Evolutionary conservation across 345 rosid genomes (phyloP), one percentile per base, ranked within the genome.

Genomic region (Gossypium bickii): DNA sequence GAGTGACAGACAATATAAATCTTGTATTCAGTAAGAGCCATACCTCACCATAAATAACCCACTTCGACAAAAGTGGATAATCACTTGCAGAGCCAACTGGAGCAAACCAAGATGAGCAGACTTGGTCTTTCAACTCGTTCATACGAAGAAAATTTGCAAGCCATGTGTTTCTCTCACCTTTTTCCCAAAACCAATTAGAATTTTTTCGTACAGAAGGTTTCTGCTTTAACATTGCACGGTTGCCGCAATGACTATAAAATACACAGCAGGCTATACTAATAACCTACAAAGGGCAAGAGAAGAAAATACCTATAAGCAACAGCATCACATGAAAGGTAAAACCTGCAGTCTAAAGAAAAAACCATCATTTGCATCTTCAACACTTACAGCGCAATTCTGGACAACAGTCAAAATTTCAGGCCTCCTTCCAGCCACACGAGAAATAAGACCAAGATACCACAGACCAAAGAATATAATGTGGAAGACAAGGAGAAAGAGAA

Each of bases 1-100:
- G 3, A 24, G 72, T 13, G 57, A 15, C 67, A 11, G 13, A 59
- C 27, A 63, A 55, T 57, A 58, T 70, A 45, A 49, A 65, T 13
- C 2, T 15, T 4, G 51, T 7, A 69, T 49, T 18, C 16, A 70
- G 72, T 41, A 56, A 52, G 73, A 69, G 60, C 45, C 67, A 47
- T 84, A 95, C 99, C 97, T 95, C 97, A 73, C 98, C 99, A 49
- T 95, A 95, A 49, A 95, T 88, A 82, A 95, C 97, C 99, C 99
- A 95, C 81, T 95, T 95, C 47, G 99, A 93, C 71, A 95, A 74
- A 72, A 95, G 91, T 51, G 99, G 99, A 86, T 95, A 95, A 78
- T 95, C 99, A 84, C 94, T 90, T 27, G 98, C 99, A 80, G 97
- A 91, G 69, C 99, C 99, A 81, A 95, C 99, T 9, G 99, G 98